Evolutionary conservation across 768 basidiomycete genomes (phyloP), one percentile per base, ranked within the genome.

Genomic region (Trametes meyenii): DNA sequence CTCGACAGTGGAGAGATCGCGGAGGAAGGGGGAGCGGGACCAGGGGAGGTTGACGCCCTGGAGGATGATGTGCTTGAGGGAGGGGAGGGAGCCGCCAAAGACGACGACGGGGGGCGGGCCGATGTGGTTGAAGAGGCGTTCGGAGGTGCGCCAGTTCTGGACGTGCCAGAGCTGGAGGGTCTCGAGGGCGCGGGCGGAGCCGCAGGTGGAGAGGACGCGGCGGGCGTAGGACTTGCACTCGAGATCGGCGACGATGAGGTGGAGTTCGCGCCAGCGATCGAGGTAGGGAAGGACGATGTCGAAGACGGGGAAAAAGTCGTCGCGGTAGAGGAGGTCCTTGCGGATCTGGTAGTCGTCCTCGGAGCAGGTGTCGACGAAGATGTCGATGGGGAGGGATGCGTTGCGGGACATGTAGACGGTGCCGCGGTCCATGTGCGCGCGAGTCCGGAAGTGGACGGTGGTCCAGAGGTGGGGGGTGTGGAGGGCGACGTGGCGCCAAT

Each of bases 31-130:
- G 35, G 81, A 85, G 7, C 81, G 78, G 29, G 78, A 77, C 85
- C 85, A 88, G 3, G 82, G 83, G 33, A 88, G 78, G 70, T 86
- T 87, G 62, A 88, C 85, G 52, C 86, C 86, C 63, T 86, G 85
- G 49, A 88, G 75, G 17, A 84, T 85, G 51, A 87, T 76, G 67
- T 85, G 82, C 63, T 73, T 77, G 45, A 87, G 72, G 7, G 73
- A 71, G 12, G 85, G 86, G 12, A 85, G 75, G 21, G 69, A 61
- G 66, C 84, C 84, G 67, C 73, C 73, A 71, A 88, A 86, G 35
- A 86, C 79, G 58, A 78, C 73, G 7, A 87, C 85, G 10, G 86
- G 85, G 3, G 82, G 79, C 13, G 81, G 75, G 65, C 83, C 79
- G n/a, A 85, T 86, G 12, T 83, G 82, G 50, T 79, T 70, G 65